These are phyloP conservation scores for Simmondsia chinensis DNA, from an alignment of 148 eudicot species.

Conservation along the genomic window DNA sequence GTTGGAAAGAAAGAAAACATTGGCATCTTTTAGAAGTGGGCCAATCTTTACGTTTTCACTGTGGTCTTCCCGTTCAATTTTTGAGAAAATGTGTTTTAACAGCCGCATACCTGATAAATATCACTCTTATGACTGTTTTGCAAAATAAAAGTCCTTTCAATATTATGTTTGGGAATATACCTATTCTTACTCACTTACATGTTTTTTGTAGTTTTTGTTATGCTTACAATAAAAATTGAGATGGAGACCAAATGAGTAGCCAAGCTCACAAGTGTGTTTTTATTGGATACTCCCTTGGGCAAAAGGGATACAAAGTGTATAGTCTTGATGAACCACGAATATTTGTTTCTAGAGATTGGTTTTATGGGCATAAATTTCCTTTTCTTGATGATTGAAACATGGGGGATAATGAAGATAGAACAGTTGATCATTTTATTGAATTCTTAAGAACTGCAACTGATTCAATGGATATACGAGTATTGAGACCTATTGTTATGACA, in stretches of 20 bases:
- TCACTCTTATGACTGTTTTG: neutral
- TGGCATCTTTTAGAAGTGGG: neutral
- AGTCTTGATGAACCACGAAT: neutral
- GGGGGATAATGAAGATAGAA: neutral
- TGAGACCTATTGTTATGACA: too few species aligned
- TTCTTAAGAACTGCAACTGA: too few species aligned
- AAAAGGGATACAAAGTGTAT: conserved; percentile 3
- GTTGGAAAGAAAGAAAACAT: conserved; percentile 8
- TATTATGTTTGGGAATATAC: neutral
- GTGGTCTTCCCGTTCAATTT: neutral
- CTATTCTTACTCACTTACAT: neutral
- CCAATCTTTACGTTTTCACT: neutral
- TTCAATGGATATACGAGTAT: too few species aligned
- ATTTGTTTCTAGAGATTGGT: neutral
- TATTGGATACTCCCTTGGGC: neutral
- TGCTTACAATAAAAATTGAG: neutral
- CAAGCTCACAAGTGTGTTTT: neutral
- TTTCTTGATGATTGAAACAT: neutral
- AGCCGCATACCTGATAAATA: conserved; percentile 4
- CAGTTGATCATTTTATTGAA: neutral
- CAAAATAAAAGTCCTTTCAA: neutral
- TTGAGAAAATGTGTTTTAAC: conserved; percentile 7
- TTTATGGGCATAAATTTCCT: neutral
- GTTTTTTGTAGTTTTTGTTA: conserved; percentile 1
- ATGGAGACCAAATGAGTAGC: neutral